Conservation (phyloP, 768 basidiomycete species). For the Boletus patriciae region DNA sequence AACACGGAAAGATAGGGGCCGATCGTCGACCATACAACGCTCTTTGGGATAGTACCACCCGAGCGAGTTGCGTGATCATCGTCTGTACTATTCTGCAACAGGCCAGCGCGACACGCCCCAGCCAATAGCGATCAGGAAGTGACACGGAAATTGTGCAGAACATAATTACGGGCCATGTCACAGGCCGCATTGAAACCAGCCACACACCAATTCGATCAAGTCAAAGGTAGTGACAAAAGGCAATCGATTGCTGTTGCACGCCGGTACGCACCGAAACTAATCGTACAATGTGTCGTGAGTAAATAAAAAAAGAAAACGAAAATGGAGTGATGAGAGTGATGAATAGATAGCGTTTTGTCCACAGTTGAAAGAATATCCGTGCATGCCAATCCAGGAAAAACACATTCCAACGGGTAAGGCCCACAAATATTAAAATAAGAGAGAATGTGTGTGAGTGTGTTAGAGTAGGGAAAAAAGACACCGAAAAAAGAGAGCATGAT, state of each 20-base stretch:
- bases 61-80: too few species aligned
- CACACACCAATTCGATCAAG: background rate
- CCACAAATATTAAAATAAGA: background rate
- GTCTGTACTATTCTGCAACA: too few species aligned
- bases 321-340: background rate
- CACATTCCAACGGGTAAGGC: background rate
- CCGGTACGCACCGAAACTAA: background rate
- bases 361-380: background rate
- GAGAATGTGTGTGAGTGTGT: background rate
- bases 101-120: too few species aligned
- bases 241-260: background rate
- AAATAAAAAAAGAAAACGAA: background rate
- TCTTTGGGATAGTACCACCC: too few species aligned
- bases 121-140: too few species aligned
- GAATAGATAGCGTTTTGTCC: background rate
- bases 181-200: too few species aligned
- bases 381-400: background rate
- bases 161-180: too few species aligned
- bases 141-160: too few species aligned
- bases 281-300: constrained; percentile 1
- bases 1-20: too few species aligned
- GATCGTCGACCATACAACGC: too few species aligned
- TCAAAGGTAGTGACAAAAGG: background rate
- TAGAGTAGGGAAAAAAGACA: background rate
- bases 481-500: background rate